A percentile compares a stretch with the other conserved stretches of the same genome.
These are phyloP conservation scores for Saccharomycopsis sp. DNA, from an alignment of 805 yeast species.

Conservation along the genomic window DNA sequence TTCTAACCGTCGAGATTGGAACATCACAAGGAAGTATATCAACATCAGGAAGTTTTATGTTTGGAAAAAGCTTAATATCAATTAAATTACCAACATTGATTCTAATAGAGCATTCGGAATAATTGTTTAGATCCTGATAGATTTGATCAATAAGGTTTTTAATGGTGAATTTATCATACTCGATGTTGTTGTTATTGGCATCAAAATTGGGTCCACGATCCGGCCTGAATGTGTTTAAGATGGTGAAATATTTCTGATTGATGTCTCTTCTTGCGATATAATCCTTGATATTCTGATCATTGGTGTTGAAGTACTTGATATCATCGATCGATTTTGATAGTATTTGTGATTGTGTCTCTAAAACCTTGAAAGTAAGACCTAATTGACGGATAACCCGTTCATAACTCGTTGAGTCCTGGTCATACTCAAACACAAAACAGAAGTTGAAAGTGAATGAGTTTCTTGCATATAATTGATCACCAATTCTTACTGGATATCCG, in stretches of 20 bases:
- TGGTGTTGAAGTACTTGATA: neutral
- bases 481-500: constrained; percentile 85
- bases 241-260: constrained; percentile 8
- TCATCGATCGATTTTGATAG: constrained; percentile 44
- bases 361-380: constrained; percentile 80
- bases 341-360: constrained; percentile 83
- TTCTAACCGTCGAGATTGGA: constrained; percentile 80
- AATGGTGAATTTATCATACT: constrained; percentile 39
- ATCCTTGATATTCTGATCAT: constrained; percentile 6
- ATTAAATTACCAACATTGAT: constrained; percentile 84
- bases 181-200: neutral
- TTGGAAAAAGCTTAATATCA: constrained; percentile 89
- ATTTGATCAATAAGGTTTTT: constrained; percentile 80
- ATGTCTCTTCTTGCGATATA: constrained; percentile 13
- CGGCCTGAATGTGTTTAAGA: constrained; percentile 12
- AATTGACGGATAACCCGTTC: constrained; percentile 79
- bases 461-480: constrained; percentile 70
- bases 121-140: constrained; percentile 90
- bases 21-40: constrained; percentile 76
- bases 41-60: constrained; percentile 76
- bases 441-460: constrained; percentile 91
- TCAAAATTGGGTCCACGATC: neutral
- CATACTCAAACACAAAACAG: constrained; percentile 83
- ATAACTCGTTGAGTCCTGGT: constrained; percentile 76
- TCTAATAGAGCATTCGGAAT: constrained; percentile 93